Conservation (phyloP, 768 basidiomycete species). For the Suillus paluster region DNA sequence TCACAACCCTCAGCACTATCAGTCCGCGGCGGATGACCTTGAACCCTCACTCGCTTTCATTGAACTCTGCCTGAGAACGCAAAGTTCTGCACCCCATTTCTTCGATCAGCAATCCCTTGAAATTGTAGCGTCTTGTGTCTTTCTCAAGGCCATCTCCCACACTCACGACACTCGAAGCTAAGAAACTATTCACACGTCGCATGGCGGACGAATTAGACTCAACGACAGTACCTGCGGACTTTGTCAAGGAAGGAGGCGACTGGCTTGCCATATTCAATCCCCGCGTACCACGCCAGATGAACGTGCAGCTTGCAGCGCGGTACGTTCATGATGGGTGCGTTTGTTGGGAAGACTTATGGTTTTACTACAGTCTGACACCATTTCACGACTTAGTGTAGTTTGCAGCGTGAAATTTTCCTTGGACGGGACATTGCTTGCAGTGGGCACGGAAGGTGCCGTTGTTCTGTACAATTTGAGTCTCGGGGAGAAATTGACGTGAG, state of each 20-base stretch:
- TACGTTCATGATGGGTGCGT: constrained; percentile 6
- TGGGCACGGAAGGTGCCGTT: constrained; percentile 49
- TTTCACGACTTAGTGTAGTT: constrained; percentile 55
- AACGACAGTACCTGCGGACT: constrained; percentile 30
- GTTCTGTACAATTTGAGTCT: constrained; percentile 30
- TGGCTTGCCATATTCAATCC: constrained; percentile 92
- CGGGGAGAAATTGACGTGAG: constrained; percentile 34
- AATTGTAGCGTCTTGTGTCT: background rate
- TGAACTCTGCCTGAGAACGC: background rate
- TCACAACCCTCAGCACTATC: background rate
- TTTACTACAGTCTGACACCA: background rate
- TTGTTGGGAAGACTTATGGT: constrained; percentile 3
- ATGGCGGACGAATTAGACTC: constrained; percentile 27
- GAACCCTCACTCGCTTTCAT: background rate
- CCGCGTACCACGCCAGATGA: constrained; percentile 75
- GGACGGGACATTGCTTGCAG: constrained; percentile 91
- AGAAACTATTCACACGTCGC: background rate
- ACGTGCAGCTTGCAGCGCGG: constrained; percentile 57
- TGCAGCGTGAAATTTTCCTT: constrained; percentile 95
- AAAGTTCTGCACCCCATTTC: background rate
- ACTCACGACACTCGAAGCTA: background rate
- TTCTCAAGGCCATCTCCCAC: background rate
- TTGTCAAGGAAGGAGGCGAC: constrained; percentile 71
- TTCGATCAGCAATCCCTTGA: background rate
- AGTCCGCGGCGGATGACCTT: background rate